These are phyloP conservation scores for Camellia granthamiana DNA, from an alignment of 148 eudicot species.

Conservation along the genomic window DNA sequence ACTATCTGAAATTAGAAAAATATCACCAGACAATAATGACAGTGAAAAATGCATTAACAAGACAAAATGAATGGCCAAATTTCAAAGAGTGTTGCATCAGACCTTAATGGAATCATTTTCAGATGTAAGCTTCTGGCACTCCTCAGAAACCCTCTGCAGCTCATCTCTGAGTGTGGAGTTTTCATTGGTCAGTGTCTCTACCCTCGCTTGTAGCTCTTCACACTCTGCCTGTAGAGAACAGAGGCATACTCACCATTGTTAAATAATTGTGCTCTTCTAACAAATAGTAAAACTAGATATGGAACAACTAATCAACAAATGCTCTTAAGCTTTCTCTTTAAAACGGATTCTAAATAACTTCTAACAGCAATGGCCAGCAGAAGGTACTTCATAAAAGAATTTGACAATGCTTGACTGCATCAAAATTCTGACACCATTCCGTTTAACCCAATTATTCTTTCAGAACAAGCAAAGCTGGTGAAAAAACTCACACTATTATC, in stretches of 20 bases:
- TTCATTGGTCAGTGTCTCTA: slow-evolving; percentile 53
- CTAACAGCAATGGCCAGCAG: neutral
- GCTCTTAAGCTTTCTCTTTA: neutral
- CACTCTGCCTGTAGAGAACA: slow-evolving; percentile 62
- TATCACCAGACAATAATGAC: neutral
- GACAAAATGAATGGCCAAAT: neutral
- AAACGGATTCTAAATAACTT: neutral
- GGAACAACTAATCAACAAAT: neutral
- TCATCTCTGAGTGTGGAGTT: slow-evolving; percentile 66
- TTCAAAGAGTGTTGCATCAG: slow-evolving; percentile 2
- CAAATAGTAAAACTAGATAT: neutral
- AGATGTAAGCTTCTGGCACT: slow-evolving; percentile 64
- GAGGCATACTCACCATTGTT: neutral
- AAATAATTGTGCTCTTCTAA: neutral
- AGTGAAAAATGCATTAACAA: neutral
- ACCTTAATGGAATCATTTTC: slow-evolving; percentile 78
- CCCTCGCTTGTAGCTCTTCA: slow-evolving; percentile 75
- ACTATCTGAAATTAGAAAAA: neutral
- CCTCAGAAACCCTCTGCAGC: slow-evolving; percentile 58
- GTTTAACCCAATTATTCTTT: neutral
- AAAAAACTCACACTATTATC: neutral
- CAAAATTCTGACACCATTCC: neutral
- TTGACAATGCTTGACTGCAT: neutral
- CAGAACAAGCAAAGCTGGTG: neutral
- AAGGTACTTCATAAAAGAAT: neutral